Conservation (phyloP, 805 yeast species). For the Candida palmyrensis region DNA sequence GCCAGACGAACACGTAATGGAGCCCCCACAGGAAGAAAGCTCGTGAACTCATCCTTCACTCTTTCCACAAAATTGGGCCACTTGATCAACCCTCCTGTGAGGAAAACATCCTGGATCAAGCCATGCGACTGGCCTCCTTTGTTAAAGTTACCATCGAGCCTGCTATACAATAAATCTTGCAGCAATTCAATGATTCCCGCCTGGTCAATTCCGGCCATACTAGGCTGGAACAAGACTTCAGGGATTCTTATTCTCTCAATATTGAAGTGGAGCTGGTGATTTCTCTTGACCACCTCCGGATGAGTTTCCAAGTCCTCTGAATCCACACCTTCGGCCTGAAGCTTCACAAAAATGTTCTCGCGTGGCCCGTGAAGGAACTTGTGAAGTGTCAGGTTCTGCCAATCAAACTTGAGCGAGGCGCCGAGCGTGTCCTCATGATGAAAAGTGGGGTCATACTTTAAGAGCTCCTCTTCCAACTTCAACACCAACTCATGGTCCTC, state of each 20-base stretch:
- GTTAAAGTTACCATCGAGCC: slow-evolving; percentile 53
- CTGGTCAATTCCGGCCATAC: slow-evolving; percentile 92
- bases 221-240: slow-evolving; percentile 87
- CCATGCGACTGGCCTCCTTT: slow-evolving; percentile 49
- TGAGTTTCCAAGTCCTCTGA: slow-evolving; percentile 39
- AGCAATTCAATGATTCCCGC: slow-evolving; percentile 85
- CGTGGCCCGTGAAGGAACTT: slow-evolving; percentile 87
- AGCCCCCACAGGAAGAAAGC: slow-evolving; percentile 65
- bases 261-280: slow-evolving; percentile 86
- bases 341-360: slow-evolving; percentile 58
- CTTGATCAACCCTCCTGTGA: slow-evolving; percentile 81
- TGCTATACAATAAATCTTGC: slow-evolving; percentile 57
- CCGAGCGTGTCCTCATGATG: slow-evolving; percentile 81
- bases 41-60: slow-evolving; percentile 60
- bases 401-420: slow-evolving; percentile 64
- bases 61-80: slow-evolving; percentile 65
- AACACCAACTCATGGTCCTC: slow-evolving; percentile 59
- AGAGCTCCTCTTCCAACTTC: slow-evolving; percentile 66
- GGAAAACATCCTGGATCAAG: slow-evolving; percentile 59
- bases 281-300: slow-evolving; percentile 72
- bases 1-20: slow-evolving; percentile 61
- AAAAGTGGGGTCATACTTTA: slow-evolving; percentile 81
- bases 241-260: slow-evolving; percentile 90
- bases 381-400: slow-evolving; percentile 77
- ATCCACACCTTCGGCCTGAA: slow-evolving; percentile 35